Base-by-base conservation (phyloP, 163 green algal genomes). In the Scenedesmus sp. region DNA sequence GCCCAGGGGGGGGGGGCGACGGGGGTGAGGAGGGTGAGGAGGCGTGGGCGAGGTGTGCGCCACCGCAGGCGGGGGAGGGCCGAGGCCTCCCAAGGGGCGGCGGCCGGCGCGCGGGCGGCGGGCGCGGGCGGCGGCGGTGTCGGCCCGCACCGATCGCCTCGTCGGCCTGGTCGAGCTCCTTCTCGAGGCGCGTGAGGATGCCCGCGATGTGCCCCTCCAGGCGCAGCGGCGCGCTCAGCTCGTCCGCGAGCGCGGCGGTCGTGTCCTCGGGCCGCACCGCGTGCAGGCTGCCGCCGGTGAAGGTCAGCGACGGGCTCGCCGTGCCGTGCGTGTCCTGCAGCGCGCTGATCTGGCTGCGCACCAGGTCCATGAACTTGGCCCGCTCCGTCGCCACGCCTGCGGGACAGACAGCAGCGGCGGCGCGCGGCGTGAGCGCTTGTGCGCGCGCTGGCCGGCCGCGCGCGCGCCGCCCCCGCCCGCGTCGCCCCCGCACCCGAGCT, bases 121-220 rank as follows among this genome's bases (percentile, higher is more conserved):
- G n/a, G n/a, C n/a, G n/a, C n/a, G n/a, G n/a, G n/a, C n/a, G n/a
- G n/a, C n/a, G n/a, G n/a, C n/a, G n/a, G n/a, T n/a, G n/a, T n/a
- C n/a, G n/a, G n/a, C 29, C 10, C 51, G 50, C 51, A 57, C 50
- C 57, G 33, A 77, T 70, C 44, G 70, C 48, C 22, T 60, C 31
- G 0, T 83, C 75, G 24, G 75, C 69, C 28, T 87, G 58, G 77
- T 90, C 87, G 33, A 93, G 84, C 85, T 98, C 94, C 56, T 75
- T 70, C 87, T 98, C 94, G 42, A 98, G 91, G 53, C 85, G 83
- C 44, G 83, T 54, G 39, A 98, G 87, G 85, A 98, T 95, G 82
- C 78, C 71, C 18, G 82, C 83, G 31, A 98, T 92, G 9, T 89
- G 87, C 65, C 92, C 90, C 14, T 81, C 79, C 63, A 98, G 84